Conservation (phyloP, 2,329 filamentous ascomycete species). For the Chaetomium sp. region DNA sequence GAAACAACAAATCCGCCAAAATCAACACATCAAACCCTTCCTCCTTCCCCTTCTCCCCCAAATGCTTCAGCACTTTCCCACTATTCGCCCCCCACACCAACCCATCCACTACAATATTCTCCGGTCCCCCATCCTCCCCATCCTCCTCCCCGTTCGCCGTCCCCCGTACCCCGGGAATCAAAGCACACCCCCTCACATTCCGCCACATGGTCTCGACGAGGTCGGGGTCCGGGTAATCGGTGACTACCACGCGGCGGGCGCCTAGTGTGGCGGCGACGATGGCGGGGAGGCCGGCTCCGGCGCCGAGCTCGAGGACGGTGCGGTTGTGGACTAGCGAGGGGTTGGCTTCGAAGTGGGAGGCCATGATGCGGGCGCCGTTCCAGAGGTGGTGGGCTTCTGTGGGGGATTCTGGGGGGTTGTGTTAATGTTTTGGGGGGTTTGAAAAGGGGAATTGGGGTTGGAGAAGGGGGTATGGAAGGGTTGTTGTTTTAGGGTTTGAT, state of each 20-base stretch:
- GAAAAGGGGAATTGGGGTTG: not conserved
- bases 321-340: slow-evolving; percentile 57
- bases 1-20: slow-evolving; percentile 83
- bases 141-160: slow-evolving; percentile 34
- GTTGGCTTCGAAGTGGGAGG: slow-evolving; percentile 68
- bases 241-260: slow-evolving; percentile 67
- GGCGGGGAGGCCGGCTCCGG: slow-evolving; percentile 77
- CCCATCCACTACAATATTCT: slow-evolving; percentile 54
- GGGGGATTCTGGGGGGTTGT: slow-evolving; percentile 51
- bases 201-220: slow-evolving; percentile 72
- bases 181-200: slow-evolving; percentile 59
- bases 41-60: slow-evolving; percentile 38
- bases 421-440: not conserved
- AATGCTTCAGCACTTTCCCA: slow-evolving; percentile 49
- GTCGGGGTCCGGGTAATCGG: slow-evolving; percentile 81
- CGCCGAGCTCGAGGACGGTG: slow-evolving; percentile 82
- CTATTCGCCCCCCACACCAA: slow-evolving; percentile 77
- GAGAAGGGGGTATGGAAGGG: not conserved
- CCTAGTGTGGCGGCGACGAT: slow-evolving; percentile 69
- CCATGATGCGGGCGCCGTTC: slow-evolving; percentile 78
- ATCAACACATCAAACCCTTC: slow-evolving; percentile 71
- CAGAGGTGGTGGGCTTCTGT: slow-evolving; percentile 87
- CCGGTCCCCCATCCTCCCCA: slow-evolving; percentile 4
- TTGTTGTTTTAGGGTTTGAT: not conserved
- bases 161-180: slow-evolving; percentile 33